Evolutionary conservation across 331 rosid species (phyloP).

Genomic region (Malus hybrid): DNA sequence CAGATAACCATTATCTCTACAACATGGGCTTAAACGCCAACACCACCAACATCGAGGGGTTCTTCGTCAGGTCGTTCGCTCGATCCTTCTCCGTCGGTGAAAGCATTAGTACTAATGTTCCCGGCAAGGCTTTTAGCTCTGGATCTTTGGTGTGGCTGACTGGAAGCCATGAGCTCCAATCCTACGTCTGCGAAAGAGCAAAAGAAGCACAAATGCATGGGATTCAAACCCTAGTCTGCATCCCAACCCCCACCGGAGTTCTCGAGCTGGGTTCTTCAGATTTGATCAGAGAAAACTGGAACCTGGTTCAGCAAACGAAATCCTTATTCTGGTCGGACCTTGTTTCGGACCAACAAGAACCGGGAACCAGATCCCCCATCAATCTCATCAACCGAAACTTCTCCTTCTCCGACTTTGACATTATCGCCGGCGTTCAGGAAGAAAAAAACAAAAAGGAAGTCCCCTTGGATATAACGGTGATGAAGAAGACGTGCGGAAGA

Average conservation of each 20-base stretch:
- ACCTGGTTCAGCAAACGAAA: slow-evolving; percentile 41
- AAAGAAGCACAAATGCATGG: slow-evolving; percentile 75
- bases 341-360: not conserved
- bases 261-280: slow-evolving; percentile 66
- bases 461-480: not conserved
- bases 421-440: slow-evolving; percentile 28
- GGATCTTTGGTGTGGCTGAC: slow-evolving; percentile 57
- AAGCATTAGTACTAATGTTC: slow-evolving; percentile 17
- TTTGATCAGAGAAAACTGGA: slow-evolving; percentile 51
- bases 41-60: slow-evolving; percentile 60
- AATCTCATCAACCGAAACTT: slow-evolving; percentile 29
- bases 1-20: not conserved
- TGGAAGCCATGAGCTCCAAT: slow-evolving; percentile 44
- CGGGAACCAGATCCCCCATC: not conserved
- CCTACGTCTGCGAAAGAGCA: slow-evolving; percentile 52
- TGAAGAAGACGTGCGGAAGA: slow-evolving; percentile 1
- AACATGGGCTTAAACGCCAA: slow-evolving; percentile 14
- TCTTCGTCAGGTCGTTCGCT: slow-evolving; percentile 69
- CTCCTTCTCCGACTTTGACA: slow-evolving; percentile 54
- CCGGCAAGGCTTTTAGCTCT: slow-evolving; percentile 42
- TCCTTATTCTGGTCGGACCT: slow-evolving; percentile 41
- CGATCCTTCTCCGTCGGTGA: slow-evolving; percentile 34
- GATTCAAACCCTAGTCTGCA: slow-evolving; percentile 56
- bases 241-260: slow-evolving; percentile 63
- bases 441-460: slow-evolving; percentile 13